Percentiles rank a stretch among this genome's conserved stretches.
Evolutionary conservation across 75 land plant genomes (phyloP).

Genomic region (Azolla pinnata): DNA sequence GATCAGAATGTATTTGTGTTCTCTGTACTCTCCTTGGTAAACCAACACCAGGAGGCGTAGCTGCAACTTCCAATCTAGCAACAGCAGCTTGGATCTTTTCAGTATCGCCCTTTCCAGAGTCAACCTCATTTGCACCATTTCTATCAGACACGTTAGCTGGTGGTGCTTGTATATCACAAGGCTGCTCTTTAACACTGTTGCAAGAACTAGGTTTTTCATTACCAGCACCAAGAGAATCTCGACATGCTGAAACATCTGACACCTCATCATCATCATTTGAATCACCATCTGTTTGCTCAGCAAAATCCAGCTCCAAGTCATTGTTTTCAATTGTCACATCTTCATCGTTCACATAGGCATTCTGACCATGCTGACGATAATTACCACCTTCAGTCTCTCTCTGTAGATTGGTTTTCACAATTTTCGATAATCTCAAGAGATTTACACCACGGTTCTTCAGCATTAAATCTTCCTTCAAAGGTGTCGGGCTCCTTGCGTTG

Average conservation of each 20-base stretch:
- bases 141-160: neutral
- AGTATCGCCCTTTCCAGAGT: slow-evolving; percentile 3
- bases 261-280: slow-evolving; percentile 54
- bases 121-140: neutral
- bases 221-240: slow-evolving; percentile 18
- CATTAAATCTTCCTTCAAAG: slow-evolving; percentile 30
- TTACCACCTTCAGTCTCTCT: slow-evolving; percentile 85
- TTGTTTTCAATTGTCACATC: slow-evolving; percentile 84
- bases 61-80: slow-evolving; percentile 33
- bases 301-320: slow-evolving; percentile 94
- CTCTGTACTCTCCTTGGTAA: slow-evolving; percentile 48
- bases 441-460: slow-evolving; percentile 46
- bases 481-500: slow-evolving; percentile 7
- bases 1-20: slow-evolving; percentile 12
- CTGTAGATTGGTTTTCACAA: slow-evolving; percentile 82
- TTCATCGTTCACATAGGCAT: slow-evolving; percentile 46
- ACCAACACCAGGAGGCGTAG: slow-evolving; percentile 58
- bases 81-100: slow-evolving; percentile 4
- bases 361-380: slow-evolving; percentile 53
- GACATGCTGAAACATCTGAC: slow-evolving; percentile 24
- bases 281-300: slow-evolving; percentile 70
- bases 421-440: slow-evolving; percentile 80
- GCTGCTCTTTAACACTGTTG: slow-evolving; percentile 5
- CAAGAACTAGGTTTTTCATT: slow-evolving; percentile 18
- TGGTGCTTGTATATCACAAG: neutral